phyloP scores from a whole-genome alignment of 306 rosid genomes.

The Vicia sativa region DNA sequence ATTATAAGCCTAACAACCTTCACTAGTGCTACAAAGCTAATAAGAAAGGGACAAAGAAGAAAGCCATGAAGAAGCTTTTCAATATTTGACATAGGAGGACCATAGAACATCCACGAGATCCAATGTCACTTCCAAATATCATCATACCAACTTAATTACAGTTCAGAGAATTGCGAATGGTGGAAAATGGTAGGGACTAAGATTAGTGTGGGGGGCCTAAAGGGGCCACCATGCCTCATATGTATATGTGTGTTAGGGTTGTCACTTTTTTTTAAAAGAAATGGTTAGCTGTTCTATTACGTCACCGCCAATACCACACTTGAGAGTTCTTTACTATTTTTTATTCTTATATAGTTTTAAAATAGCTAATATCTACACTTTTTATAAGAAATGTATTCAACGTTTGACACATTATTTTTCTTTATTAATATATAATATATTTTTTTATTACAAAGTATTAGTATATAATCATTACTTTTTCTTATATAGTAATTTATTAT shows the following conservation, averaged over 20 bases:
- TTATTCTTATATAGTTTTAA: too few relatives aligned
- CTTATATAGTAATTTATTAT: too few relatives aligned
- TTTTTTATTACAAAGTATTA: too few relatives aligned
- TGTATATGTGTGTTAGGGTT: constrained; percentile 14
- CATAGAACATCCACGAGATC: constrained; percentile 42
- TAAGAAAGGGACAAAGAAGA: constrained; percentile 34
- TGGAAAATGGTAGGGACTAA: constrained; percentile 60
- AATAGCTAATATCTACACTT: too few relatives aligned
- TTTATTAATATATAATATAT: too few relatives aligned
- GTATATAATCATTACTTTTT: too few relatives aligned
- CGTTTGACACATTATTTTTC: too few relatives aligned
- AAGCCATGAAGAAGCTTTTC: constrained; percentile 27
- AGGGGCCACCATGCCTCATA: constrained; percentile 54
- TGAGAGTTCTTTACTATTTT: constrained; percentile 10
- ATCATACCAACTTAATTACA: constrained; percentile 47
- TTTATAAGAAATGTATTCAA: too few relatives aligned
- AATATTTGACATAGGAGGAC: constrained; percentile 30
- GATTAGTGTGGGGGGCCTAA: constrained; percentile 40
- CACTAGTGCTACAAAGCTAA: constrained; percentile 14
- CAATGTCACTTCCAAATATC: constrained; percentile 43
- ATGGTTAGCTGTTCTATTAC: constrained; percentile 63
- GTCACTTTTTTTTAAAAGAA: constrained; percentile 25
- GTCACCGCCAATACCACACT: constrained; percentile 53
- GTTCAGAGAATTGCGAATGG: constrained; percentile 40
- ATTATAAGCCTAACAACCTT: constrained; percentile 49